These are phyloP conservation scores for Septoria petroselini DNA, from an alignment of 2,329 filamentous ascomycete species.

Conservation along the genomic window DNA sequence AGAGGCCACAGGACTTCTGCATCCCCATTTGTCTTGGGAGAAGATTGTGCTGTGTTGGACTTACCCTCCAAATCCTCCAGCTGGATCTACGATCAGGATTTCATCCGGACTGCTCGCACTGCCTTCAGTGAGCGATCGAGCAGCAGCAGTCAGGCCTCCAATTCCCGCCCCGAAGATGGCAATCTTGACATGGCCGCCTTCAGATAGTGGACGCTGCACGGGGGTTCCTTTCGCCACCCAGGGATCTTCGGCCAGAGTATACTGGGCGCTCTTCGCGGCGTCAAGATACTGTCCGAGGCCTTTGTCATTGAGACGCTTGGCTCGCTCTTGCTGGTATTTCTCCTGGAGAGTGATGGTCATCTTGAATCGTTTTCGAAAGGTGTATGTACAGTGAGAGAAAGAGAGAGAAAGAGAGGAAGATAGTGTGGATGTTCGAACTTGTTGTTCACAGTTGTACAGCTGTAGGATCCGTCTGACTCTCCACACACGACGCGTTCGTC, in stretches of 20 bases:
- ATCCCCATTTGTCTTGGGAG: too few species aligned
- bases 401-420: too few species aligned
- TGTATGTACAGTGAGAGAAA: too few species aligned
- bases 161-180: slow-evolving; percentile 46
- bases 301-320: slow-evolving; percentile 26
- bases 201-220: slow-evolving; percentile 18
- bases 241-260: slow-evolving; percentile 32
- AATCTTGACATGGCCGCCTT: slow-evolving; percentile 23
- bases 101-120: slow-evolving; percentile 33
- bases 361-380: neutral
- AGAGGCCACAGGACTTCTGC: too few species aligned
- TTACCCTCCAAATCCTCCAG: slow-evolving; percentile 45
- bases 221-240: slow-evolving; percentile 28
- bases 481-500: too few species aligned
- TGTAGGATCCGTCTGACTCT: too few species aligned
- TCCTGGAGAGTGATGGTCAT: neutral
- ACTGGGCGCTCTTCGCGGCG: slow-evolving; percentile 27
- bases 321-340: slow-evolving; percentile 29
- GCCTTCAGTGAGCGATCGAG: slow-evolving; percentile 41
- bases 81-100: slow-evolving; percentile 46
- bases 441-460: too few species aligned
- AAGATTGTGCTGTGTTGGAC: too few species aligned
- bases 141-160: slow-evolving; percentile 45
- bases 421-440: too few species aligned
- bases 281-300: slow-evolving; percentile 30